Conservation (phyloP, 352 stramenopile species). For the Globisporangium ultimum region DNA sequence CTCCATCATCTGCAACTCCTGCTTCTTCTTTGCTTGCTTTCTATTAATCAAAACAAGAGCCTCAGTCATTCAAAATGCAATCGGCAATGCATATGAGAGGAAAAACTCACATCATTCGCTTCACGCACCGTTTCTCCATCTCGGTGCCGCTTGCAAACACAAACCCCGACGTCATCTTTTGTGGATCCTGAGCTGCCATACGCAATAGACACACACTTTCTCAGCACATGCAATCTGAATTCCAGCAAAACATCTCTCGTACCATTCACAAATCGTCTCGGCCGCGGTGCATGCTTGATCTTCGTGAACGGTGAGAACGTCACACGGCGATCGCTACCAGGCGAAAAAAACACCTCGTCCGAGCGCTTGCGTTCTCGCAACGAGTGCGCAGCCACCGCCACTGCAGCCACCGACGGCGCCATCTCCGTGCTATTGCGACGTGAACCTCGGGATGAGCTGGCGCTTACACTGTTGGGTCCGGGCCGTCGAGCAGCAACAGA, state of each 20-base stretch:
- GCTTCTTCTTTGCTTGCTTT: conserved; percentile 26
- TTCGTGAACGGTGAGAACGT: conserved; percentile 80
- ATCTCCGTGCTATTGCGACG: conserved; percentile 5
- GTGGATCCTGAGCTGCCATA: conserved; percentile 5
- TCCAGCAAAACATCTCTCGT: background rate
- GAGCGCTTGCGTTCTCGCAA: conserved; percentile 18
- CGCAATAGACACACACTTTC: background rate
- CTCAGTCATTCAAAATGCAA: too few species aligned
- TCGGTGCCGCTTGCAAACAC: conserved; percentile 17
- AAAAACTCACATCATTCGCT: background rate
- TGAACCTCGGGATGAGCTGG: background rate
- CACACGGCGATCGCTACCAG: conserved; percentile 35
- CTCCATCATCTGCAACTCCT: conserved; percentile 44
- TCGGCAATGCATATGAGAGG: background rate
- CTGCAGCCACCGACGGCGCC: conserved; percentile 7
- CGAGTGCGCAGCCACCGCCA: conserved; percentile 6
- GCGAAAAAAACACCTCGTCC: conserved; percentile 27
- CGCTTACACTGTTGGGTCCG: background rate
- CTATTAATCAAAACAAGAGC: conserved; percentile 3
- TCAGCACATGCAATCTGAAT: background rate
- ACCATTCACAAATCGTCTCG: conserved; percentile 13
- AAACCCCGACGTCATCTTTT: conserved; percentile 18
- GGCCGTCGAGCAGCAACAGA: background rate
- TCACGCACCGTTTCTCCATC: conserved; percentile 10
- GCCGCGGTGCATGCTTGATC: conserved; percentile 12